phyloP scores from a whole-genome alignment of 1,139 yeast genomes.

The Ogataea hybrid region DNA sequence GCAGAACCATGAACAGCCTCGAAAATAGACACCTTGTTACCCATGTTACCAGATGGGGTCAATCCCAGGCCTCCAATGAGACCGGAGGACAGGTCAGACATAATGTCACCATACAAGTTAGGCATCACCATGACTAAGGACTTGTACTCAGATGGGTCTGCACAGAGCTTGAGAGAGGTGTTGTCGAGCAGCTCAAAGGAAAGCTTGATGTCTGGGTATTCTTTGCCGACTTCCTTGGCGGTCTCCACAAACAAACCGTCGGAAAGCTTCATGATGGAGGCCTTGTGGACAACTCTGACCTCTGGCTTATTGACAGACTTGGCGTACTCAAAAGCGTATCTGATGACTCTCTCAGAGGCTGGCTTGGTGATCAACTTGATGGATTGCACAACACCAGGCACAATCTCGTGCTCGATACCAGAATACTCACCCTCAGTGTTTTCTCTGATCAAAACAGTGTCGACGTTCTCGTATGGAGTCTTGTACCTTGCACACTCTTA shows the following conservation, averaged over 20 bases:
- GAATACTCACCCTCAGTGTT: constrained; percentile 99
- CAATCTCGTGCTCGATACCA: constrained; percentile 97
- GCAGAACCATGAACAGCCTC: constrained; percentile 99
- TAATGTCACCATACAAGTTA: constrained; percentile 96
- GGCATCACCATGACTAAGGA: constrained; percentile 98
- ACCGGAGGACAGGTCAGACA: constrained; percentile 97
- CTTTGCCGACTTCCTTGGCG: constrained; percentile 85
- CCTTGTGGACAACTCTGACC: constrained; percentile 95
- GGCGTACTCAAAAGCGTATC: constrained; percentile 97
- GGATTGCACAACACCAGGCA: constrained; percentile 98
- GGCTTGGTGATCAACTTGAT: constrained; percentile 95
- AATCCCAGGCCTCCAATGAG: constrained; percentile 97
- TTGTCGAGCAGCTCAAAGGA: constrained; percentile 90
- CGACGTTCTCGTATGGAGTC: constrained; percentile 92
- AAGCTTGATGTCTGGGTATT: constrained; percentile 86
- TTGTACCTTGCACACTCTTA: constrained; percentile 85
- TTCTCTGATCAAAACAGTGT: constrained; percentile 95
- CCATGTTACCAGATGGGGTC: constrained; percentile 99
- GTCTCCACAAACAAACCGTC: constrained; percentile 95
- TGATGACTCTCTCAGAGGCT: constrained; percentile 93
- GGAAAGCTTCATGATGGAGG: constrained; percentile 95
- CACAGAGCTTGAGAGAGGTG: constrained; percentile 87
- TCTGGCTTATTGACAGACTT: constrained; percentile 84
- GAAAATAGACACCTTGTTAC: constrained; percentile 94
- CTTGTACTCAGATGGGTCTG: constrained; percentile 82